phyloP scores from a whole-genome alignment of 2,329 filamentous ascomycete genomes.

The Aspergillus chevalieri region DNA sequence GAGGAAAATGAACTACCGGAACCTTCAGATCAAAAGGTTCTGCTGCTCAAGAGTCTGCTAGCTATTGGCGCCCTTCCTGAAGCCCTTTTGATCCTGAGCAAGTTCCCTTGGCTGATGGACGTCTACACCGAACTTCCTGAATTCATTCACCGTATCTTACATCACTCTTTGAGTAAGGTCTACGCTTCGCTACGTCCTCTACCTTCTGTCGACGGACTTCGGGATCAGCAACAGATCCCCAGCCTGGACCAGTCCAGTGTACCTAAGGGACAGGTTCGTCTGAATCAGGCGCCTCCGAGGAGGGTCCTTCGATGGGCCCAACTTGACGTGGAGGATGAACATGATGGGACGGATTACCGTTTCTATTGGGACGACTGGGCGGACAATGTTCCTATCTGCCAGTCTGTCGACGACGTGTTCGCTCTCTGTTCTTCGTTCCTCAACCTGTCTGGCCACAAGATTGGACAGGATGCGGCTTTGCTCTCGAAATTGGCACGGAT shows the following conservation, averaged over 20 bases:
- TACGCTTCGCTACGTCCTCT: slow-evolving; percentile 50
- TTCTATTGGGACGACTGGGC: slow-evolving; percentile 98
- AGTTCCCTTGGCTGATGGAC: slow-evolving; percentile 88
- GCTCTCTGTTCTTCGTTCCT: slow-evolving; percentile 76
- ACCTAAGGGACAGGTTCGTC: slow-evolving; percentile 62
- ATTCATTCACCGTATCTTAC: slow-evolving; percentile 76
- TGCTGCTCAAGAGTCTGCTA: slow-evolving; percentile 75
- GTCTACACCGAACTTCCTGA: slow-evolving; percentile 74
- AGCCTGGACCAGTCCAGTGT: slow-evolving; percentile 61
- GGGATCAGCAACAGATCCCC: slow-evolving; percentile 46
- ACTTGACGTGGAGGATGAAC: slow-evolving; percentile 68
- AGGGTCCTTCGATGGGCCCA: slow-evolving; percentile 77
- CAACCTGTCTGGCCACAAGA: slow-evolving; percentile 79
- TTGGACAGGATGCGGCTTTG: slow-evolving; percentile 74
- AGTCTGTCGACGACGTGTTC: slow-evolving; percentile 85
- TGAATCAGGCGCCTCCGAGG: slow-evolving; percentile 54
- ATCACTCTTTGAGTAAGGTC: slow-evolving; percentile 74
- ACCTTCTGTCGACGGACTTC: slow-evolving; percentile 33
- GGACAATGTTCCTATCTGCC: slow-evolving; percentile 87
- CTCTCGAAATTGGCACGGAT: slow-evolving; percentile 81
- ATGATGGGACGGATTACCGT: slow-evolving; percentile 69
- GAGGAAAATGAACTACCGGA: slow-evolving; percentile 56
- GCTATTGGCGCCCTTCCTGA: slow-evolving; percentile 90
- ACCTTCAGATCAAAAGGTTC: slow-evolving; percentile 80
- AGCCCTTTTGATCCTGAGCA: slow-evolving; percentile 82